A percentile compares a stretch with the other conserved stretches of the same genome.
Conservation (phyloP, 2,329 filamentous ascomycete species). For the Venturia nashicola region DNA sequence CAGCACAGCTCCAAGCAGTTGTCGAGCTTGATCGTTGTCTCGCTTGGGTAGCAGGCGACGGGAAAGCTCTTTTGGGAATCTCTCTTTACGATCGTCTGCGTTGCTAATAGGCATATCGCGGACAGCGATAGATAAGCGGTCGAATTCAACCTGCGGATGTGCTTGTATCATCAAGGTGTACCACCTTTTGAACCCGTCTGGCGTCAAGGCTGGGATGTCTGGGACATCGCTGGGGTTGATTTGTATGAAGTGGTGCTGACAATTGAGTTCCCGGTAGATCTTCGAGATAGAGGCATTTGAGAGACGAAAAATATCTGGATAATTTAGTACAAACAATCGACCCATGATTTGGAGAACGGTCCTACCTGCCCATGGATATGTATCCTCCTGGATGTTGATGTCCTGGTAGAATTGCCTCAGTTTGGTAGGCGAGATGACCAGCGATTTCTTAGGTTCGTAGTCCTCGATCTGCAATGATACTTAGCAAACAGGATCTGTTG, state of each 20-base stretch:
- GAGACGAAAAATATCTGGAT: background rate
- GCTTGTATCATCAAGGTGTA: slow-evolving; percentile 61
- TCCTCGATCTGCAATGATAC: slow-evolving; percentile 47
- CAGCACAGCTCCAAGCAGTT: slow-evolving; percentile 49
- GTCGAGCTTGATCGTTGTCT: slow-evolving; percentile 44
- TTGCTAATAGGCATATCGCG: slow-evolving; percentile 59
- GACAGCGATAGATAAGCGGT: slow-evolving; percentile 56
- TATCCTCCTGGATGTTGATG: slow-evolving; percentile 51
- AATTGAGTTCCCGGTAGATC: slow-evolving; percentile 29
- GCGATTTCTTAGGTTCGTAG: slow-evolving; percentile 51
- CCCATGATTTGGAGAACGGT: slow-evolving; percentile 2
- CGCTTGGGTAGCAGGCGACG: slow-evolving; percentile 56
- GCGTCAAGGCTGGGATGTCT: slow-evolving; percentile 33
- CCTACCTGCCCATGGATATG: slow-evolving; percentile 56
- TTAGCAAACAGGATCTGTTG: slow-evolving; percentile 3
- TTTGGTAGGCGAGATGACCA: slow-evolving; percentile 67
- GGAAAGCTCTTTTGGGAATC: slow-evolving; percentile 68
- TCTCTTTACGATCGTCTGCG: slow-evolving; percentile 50
- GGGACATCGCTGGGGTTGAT: slow-evolving; percentile 28
- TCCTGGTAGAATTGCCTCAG: slow-evolving; percentile 61
- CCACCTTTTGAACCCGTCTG: slow-evolving; percentile 44
- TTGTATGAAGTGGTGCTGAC: slow-evolving; percentile 37
- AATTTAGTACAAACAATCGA: background rate
- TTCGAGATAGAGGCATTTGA: slow-evolving; percentile 29
- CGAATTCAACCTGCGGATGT: slow-evolving; percentile 63